Base-by-base conservation (phyloP, 306 rosid species). In the Elaeagnus macrophylla region DNA sequence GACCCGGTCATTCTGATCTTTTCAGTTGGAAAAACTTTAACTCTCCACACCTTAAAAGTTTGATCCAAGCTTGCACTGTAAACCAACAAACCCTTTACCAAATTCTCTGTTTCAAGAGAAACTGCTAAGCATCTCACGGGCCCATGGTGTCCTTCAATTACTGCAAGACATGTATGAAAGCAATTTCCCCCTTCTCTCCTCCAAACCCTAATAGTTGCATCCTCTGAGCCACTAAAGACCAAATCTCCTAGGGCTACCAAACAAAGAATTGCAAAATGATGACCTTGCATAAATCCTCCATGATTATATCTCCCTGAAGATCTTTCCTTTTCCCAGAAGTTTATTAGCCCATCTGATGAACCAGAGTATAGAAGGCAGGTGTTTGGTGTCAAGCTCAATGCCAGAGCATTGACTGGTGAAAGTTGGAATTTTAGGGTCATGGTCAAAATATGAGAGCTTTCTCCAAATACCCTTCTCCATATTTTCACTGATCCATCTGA, bases 51-150 rank as follows among this genome's bases (percentile, higher is more conserved):
- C 85, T 79, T 79, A 39, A 75, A 76, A 0, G 74, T 79, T 59
- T 79, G 85, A 61, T 79, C 85, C 73, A 79, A 62, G 37, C 85
- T 79, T 16, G 77, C 81, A 69, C 81, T 79, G 17, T 72, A 79
- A 56, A 79, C 76, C 74, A 79, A 59, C 37, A 79, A 39, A 35
- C 81, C 65, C 51, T 66, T 72, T 0, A 64, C 72, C 43, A 65
- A 59, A 20, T 59, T 57, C 46, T 79, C 79, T 8, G 66, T 66
- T 47, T 75, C 85, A 25, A 66, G 60, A 18, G 69, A 71, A 9
- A 68, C 81, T 12, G 81, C 81, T 54, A 79, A 66, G 71, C 79
- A 75, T 54, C 78, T 59, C 11, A 79, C 81, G 6, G 85, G 85
- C 7, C 81, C 85, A 0, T 61, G 76, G 57, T 75, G 85, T 3